These are phyloP conservation scores for Neonectria hederae DNA, from an alignment of 2,329 filamentous ascomycete genomes.

Conservation along the genomic window DNA sequence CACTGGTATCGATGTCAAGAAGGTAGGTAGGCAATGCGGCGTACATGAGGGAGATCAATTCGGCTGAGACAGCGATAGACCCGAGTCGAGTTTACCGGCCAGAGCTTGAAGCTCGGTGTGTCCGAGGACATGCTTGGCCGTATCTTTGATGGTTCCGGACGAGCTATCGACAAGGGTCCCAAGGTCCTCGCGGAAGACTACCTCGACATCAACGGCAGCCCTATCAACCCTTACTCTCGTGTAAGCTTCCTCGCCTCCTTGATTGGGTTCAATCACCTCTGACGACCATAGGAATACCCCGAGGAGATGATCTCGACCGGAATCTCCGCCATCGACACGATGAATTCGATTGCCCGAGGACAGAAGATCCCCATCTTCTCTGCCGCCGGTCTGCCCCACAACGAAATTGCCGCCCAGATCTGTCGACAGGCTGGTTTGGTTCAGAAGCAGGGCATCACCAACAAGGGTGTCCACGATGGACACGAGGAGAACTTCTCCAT, in stretches of 20 bases:
- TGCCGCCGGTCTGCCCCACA: constrained; percentile 96
- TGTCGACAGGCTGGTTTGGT: constrained; percentile 96
- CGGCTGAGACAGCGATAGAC: constrained; percentile 66
- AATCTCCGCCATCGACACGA: constrained; percentile 98
- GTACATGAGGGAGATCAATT: constrained; percentile 8
- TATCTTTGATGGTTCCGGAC: constrained; percentile 97
- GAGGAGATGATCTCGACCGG: constrained; percentile 99
- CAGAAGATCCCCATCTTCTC: constrained; percentile 99
- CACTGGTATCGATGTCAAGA: constrained; percentile 97
- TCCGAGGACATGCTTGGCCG: constrained; percentile 99
- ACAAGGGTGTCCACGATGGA: constrained; percentile 94
- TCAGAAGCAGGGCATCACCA: constrained; percentile 77
- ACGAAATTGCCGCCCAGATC: constrained; percentile 99
- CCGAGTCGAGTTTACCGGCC: constrained; percentile 95
- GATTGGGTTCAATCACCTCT: constrained; percentile 18
- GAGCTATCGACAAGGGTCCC: constrained; percentile 98
- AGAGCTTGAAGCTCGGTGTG: constrained; percentile 98
- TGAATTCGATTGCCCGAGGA: constrained; percentile 97
- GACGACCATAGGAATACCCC: constrained; percentile 79
- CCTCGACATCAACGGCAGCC: constrained; percentile 97
- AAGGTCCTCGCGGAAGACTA: constrained; percentile 98
- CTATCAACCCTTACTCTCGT: constrained; percentile 97
- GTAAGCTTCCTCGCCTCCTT: constrained; percentile 60
- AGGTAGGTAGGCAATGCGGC: constrained; percentile 64
- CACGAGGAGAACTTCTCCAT: constrained; percentile 99